Conservation (phyloP, 768 basidiomycete genomes). For the Termitomyces sp. region DNA sequence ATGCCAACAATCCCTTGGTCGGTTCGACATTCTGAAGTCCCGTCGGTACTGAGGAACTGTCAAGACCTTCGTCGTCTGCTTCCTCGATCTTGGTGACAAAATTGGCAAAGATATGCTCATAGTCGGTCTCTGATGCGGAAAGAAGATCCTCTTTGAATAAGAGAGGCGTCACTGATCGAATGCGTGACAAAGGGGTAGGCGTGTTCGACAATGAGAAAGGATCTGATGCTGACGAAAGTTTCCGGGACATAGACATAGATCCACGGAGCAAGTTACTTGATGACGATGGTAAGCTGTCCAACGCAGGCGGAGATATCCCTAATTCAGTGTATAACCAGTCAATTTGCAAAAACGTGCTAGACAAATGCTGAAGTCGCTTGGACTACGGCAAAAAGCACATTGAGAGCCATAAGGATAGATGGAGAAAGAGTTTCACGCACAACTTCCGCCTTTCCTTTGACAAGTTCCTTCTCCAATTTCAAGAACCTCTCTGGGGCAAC, state of each 20-base stretch:
- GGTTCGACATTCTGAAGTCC: constrained; percentile 79
- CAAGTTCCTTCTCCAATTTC: constrained; percentile 78
- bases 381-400: constrained; percentile 30
- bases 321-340: constrained; percentile 83
- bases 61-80: constrained; percentile 42
- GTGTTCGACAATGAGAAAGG: constrained; percentile 47
- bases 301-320: constrained; percentile 58
- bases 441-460: constrained; percentile 81
- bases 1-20: constrained; percentile 63
- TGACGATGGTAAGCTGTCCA: constrained; percentile 36
- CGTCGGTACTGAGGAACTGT: constrained; percentile 30
- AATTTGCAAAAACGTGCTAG: constrained; percentile 63
- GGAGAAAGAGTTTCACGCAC: constrained; percentile 35
- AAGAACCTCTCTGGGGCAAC: constrained; percentile 79
- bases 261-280: constrained; percentile 17
- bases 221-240: constrained; percentile 34
- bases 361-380: constrained; percentile 62
- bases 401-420: not conserved
- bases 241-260: constrained; percentile 23
- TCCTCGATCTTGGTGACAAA: constrained; percentile 63
- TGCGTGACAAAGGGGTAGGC: constrained; percentile 43
- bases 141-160: constrained; percentile 30
- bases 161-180: constrained; percentile 26
- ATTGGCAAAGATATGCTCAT: constrained; percentile 52
- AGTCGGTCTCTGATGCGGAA: constrained; percentile 34